phyloP scores from a whole-genome alignment of 1,139 yeast species.

The Saccharomyces hybrid region DNA sequence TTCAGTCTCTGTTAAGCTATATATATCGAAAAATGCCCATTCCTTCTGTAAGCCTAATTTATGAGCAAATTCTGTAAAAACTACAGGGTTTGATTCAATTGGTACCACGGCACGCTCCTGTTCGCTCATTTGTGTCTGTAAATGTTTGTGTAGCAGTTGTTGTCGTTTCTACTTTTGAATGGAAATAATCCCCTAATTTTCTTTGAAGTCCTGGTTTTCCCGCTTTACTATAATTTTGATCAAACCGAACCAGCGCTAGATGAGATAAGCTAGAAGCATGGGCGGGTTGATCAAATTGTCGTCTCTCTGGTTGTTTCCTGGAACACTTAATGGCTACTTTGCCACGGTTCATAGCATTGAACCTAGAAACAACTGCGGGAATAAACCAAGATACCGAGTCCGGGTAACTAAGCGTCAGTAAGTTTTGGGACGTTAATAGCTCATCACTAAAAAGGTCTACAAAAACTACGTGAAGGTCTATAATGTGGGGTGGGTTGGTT shows the following conservation, averaged over 20 bases:
- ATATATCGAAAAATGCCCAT: constrained; percentile 69
- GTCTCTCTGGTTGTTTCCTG: not conserved
- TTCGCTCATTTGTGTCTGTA: not conserved
- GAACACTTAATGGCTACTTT: not conserved
- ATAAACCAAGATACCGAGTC: not conserved
- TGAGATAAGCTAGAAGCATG: not conserved
- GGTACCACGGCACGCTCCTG: constrained; percentile 55
- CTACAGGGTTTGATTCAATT: constrained; percentile 81
- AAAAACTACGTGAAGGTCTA: not conserved
- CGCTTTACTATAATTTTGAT: not conserved
- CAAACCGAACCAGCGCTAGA: not conserved
- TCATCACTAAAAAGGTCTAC: not conserved
- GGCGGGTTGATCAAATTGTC: not conserved
- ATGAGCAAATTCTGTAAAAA: constrained; percentile 65
- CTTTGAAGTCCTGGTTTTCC: not conserved
- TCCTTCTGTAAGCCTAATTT: constrained; percentile 59
- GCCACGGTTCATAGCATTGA: not conserved
- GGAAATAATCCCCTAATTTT: not conserved
- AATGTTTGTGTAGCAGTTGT: not conserved
- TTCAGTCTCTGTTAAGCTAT: constrained; percentile 74
- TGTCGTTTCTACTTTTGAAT: not conserved
- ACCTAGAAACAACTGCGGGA: not conserved
- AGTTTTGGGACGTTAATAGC: not conserved
- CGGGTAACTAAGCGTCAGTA: not conserved
- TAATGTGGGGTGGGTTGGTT: not conserved